Evolutionary conservation across 306 rosid species (phyloP).

Genomic region (Cucurbita maxima): DNA sequence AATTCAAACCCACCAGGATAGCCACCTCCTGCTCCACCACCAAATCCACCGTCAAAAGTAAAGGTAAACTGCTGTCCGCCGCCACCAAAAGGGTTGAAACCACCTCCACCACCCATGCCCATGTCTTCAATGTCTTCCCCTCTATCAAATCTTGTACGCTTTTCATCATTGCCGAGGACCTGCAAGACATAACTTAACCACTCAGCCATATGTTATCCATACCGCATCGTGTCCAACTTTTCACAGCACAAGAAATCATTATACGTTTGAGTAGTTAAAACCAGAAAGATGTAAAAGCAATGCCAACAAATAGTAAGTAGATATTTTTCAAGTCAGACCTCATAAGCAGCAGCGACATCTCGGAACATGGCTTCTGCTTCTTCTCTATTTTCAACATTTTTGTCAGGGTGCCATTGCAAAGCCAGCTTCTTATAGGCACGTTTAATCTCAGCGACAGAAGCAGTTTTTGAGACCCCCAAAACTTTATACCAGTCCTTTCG

Average conservation of each 20-base stretch:
- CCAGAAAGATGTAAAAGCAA: neutral
- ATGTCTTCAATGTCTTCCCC: conserved; percentile 93
- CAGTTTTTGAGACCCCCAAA: conserved; percentile 70
- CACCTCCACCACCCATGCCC: conserved; percentile 62
- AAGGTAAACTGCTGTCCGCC: conserved; percentile 71
- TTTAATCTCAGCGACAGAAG: conserved; percentile 72
- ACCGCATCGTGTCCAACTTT: neutral
- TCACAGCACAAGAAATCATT: neutral
- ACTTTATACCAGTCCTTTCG: conserved; percentile 95
- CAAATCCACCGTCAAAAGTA: conserved; percentile 39
- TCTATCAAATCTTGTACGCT: conserved; percentile 74
- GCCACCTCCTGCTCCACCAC: conserved; percentile 28
- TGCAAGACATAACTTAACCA: conserved; percentile 14
- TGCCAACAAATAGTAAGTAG: neutral
- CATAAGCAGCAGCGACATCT: conserved; percentile 95
- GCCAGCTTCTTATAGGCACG: conserved; percentile 98
- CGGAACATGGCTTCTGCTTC: conserved; percentile 83
- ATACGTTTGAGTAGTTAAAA: neutral
- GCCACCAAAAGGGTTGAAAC: conserved; percentile 81
- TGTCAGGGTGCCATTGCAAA: conserved; percentile 98
- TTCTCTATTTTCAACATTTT: conserved; percentile 82
- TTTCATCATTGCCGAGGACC: conserved; percentile 86
- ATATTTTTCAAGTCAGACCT: conserved; percentile 26
- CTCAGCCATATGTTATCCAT: conserved; percentile 5
- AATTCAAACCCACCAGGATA: conserved; percentile 57